Percentiles rank a stretch among this genome's conserved stretches.
phyloP scores from a whole-genome alignment of 2,329 filamentous ascomycete genomes.

The Ophiocordyceps unilateralis region DNA sequence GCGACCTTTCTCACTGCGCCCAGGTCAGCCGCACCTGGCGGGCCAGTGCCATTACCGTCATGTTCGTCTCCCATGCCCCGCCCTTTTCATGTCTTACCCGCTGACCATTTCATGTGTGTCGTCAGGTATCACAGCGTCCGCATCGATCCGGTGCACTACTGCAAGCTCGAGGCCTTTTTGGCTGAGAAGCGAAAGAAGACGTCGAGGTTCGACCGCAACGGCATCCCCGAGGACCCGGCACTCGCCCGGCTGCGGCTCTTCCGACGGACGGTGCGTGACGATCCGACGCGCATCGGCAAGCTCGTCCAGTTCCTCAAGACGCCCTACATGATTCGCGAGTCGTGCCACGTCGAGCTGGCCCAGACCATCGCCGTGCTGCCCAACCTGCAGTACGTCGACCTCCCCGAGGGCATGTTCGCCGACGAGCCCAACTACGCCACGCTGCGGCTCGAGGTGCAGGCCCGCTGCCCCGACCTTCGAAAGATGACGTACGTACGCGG shows the following conservation, averaged over 20 bases:
- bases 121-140: constrained; percentile 71
- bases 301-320: constrained; percentile 69
- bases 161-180: constrained; percentile 67
- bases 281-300: constrained; percentile 48
- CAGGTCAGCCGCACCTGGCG: constrained; percentile 60
- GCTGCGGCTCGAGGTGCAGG: constrained; percentile 70
- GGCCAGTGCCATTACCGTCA: constrained; percentile 25
- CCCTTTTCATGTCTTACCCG: background rate
- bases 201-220: constrained; percentile 58
- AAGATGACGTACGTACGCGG: constrained; percentile 79
- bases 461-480: constrained; percentile 63
- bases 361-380: constrained; percentile 72
- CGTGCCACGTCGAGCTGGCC: constrained; percentile 67
- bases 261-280: constrained; percentile 65
- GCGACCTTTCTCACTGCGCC: constrained; percentile 68
- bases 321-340: constrained; percentile 88
- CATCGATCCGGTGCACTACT: constrained; percentile 91
- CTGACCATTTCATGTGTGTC: background rate
- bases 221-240: constrained; percentile 64
- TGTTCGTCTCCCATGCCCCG: constrained; percentile 36
- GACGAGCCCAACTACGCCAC: constrained; percentile 62
- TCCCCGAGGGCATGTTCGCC: constrained; percentile 73
- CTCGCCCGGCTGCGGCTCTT: constrained; percentile 61
- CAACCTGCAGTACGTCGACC: constrained; percentile 74
- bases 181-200: constrained; percentile 62